Evolutionary conservation across 441 rosid genomes (phyloP).

Genomic region (Breynia disticha): DNA sequence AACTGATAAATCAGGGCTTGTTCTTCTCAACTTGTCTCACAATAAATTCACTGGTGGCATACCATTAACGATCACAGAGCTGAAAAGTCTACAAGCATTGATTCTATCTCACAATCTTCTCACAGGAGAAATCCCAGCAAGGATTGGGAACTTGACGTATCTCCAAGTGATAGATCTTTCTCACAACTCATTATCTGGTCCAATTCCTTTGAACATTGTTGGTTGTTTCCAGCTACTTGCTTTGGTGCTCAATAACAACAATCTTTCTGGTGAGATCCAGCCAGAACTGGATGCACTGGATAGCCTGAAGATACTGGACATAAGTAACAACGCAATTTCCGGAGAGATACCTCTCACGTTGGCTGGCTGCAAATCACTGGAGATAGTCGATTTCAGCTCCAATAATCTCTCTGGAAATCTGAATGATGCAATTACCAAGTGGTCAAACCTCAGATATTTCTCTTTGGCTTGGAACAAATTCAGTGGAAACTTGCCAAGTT

Average conservation of each 20-base stretch:
- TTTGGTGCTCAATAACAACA: slow-evolving; percentile 56
- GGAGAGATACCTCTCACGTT: slow-evolving; percentile 85
- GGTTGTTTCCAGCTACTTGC: slow-evolving; percentile 85
- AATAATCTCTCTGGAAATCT: slow-evolving; percentile 72
- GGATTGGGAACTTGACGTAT: slow-evolving; percentile 78
- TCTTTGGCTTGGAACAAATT: slow-evolving; percentile 72
- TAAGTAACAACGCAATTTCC: slow-evolving; percentile 66
- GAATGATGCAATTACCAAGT: slow-evolving; percentile 75
- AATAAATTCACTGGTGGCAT: slow-evolving; percentile 53
- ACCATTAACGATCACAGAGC: slow-evolving; percentile 62
- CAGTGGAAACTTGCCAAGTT: slow-evolving; percentile 56
- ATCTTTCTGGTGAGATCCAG: slow-evolving; percentile 72
- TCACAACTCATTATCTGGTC: slow-evolving; percentile 55
- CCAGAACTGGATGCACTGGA: slow-evolving; percentile 86
- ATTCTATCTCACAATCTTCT: slow-evolving; percentile 78
- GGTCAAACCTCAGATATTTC: slow-evolving; percentile 68
- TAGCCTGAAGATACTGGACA: slow-evolving; percentile 68
- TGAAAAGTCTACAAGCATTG: slow-evolving; percentile 70
- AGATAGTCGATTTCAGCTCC: slow-evolving; percentile 76
- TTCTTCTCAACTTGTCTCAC: slow-evolving; percentile 75
- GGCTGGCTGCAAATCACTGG: slow-evolving; percentile 77
- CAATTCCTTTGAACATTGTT: slow-evolving; percentile 73
- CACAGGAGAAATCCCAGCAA: slow-evolving; percentile 63
- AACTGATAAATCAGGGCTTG: slow-evolving; percentile 62
- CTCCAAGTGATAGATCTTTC: slow-evolving; percentile 84